Base-by-base conservation (phyloP, 371 early-diverging fungal genomes). In the Umbelopsis sp. region DNA sequence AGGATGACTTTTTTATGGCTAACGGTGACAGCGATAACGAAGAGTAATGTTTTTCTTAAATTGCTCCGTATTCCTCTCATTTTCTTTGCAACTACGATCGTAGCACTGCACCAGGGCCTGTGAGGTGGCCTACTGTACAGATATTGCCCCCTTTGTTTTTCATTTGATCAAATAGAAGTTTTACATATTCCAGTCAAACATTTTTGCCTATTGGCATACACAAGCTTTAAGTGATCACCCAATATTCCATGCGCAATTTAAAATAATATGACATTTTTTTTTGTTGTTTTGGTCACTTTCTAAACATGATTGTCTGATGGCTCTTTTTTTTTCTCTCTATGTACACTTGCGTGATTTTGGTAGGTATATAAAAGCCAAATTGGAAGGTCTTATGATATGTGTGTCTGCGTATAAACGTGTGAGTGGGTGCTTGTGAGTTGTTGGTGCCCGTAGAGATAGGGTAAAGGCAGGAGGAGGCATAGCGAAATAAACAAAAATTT, bases 1-100 rank as follows among this genome's bases (percentile, higher is more conserved):
- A 37, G 32, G 57, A 57, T n/a, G 57, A 57, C 35, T 57, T 57
- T 57, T 57, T 57, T 57, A 32, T 57, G 4, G 10, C 22, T 5
- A 2, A 35, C 11, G 29, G 9, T 35, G 32, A 57, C 35, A 14
- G 57, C 29, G n/a, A 25, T 35, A 18, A 37, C 14, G 57, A 57
- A 57, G 22, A 57, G 18, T 18, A 25, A 18, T 57, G 35, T 2
- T 8, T 6, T 29, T 29, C 22, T 22, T 1, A 35, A 57, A 57
- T 18, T 57, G 20, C 18, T 20, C 14, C 9, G 11, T 29, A 48
- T 16, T 20, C 14, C 35, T 57, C 57, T 35, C 18, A 18, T 32
- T 35, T 57, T 29, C 32, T 57, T 57, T 35, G 48, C 48, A 18
- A 18, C 48, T 41, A 48, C n/a, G 14, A 48, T 7, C 1, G 48